Percentiles rank a stretch among this genome's conserved stretches.
Conservation (phyloP, 768 basidiomycete genomes). For the Galerina marginata region DNA sequence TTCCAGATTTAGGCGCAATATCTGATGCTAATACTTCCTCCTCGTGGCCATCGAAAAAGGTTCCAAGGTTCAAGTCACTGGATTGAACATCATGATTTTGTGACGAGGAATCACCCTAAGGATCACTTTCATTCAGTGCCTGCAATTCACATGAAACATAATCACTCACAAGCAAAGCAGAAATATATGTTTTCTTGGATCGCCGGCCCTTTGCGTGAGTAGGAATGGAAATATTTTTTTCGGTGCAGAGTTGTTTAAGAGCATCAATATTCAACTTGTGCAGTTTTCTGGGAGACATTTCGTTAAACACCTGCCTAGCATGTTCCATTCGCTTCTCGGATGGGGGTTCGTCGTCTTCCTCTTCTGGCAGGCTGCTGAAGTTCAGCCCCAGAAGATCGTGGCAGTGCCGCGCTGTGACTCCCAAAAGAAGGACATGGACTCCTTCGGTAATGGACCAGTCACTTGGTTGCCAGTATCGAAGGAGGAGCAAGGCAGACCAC, state of each 20-base stretch:
- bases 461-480: conserved; percentile 45
- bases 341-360: conserved; percentile 3
- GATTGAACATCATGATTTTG: too few species aligned
- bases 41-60: too few species aligned
- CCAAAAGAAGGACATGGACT: conserved; percentile 44
- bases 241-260: background rate
- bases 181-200: background rate
- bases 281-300: background rate
- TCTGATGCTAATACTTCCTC: too few species aligned
- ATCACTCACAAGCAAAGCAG: background rate
- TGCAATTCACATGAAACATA: too few species aligned
- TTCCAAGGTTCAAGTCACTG: too few species aligned
- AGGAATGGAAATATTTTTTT: background rate
- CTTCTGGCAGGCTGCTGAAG: too few species aligned
- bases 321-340: background rate
- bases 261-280: background rate
- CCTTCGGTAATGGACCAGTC: too few species aligned
- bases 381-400: conserved; percentile 26
- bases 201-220: background rate
- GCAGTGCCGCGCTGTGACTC: conserved; percentile 36
- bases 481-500: conserved; percentile 33
- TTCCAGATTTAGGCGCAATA: too few species aligned
- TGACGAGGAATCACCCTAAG: too few species aligned
- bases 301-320: background rate
- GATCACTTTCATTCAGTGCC: too few species aligned